Evolutionary conservation across 345 rosid genomes (phyloP).

Genomic region (Rhizophora apiculata): DNA sequence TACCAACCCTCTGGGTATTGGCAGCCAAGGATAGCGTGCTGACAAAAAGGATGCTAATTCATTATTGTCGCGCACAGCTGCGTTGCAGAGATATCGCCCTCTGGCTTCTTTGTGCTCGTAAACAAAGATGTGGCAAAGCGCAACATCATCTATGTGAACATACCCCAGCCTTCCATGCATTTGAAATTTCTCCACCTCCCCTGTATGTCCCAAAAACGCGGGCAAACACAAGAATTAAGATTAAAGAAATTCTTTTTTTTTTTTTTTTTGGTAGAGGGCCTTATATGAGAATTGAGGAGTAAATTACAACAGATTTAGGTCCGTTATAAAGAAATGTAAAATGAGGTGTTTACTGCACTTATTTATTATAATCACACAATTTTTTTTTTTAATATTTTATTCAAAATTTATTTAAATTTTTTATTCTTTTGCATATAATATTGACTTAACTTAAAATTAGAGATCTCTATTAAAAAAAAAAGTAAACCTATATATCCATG

Average conservation of each 20-base stretch:
- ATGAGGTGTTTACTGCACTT: too few relatives aligned
- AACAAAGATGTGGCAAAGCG: conserved; percentile 66
- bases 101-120: conserved; percentile 47
- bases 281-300: not conserved
- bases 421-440: too few relatives aligned
- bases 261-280: too few relatives aligned
- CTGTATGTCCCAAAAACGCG: conserved; percentile 19
- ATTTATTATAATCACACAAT: too few relatives aligned
- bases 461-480: too few relatives aligned
- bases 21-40: conserved; percentile 55
- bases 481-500: too few relatives aligned
- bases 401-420: too few relatives aligned
- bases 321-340: not conserved
- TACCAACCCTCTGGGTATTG: conserved; percentile 53
- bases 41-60: conserved; percentile 54
- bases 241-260: too few relatives aligned
- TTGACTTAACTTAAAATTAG: too few relatives aligned
- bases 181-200: conserved; percentile 59
- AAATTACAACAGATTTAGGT: not conserved
- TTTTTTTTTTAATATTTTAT: too few relatives aligned
- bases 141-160: conserved; percentile 88
- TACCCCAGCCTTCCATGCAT: conserved; percentile 93
- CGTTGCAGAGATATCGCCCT: conserved; percentile 72
- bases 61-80: conserved; percentile 48
- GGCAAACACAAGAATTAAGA: not conserved